phyloP scores from a whole-genome alignment of 2,329 filamentous ascomycete species.

The Ophiostoma novo-ulmi region DNA sequence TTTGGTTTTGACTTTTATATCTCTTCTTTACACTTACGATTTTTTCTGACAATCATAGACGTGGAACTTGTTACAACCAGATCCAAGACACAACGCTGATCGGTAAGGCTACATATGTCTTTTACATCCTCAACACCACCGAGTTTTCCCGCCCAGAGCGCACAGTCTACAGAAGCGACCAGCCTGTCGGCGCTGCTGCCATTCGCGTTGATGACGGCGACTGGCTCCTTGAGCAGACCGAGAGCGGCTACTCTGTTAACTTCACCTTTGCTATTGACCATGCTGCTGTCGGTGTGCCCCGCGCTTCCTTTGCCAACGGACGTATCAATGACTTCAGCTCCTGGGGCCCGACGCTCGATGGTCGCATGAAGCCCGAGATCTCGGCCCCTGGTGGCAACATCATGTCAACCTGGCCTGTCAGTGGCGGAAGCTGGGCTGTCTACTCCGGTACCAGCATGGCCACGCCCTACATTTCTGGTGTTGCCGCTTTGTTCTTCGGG shows the following conservation, averaged over 20 bases:
- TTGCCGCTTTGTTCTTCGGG: conserved; percentile 17
- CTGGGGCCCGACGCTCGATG: conserved; percentile 47
- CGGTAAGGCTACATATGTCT: background rate
- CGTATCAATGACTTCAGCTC: conserved; percentile 25
- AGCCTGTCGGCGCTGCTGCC: background rate
- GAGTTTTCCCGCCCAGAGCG: background rate
- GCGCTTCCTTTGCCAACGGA: background rate
- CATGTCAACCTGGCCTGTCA: conserved; percentile 44
- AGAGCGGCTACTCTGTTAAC: background rate
- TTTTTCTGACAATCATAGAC: background rate
- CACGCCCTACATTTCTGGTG: conserved; percentile 19
- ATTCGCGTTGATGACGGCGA: background rate
- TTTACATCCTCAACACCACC: background rate
- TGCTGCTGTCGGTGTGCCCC: background rate
- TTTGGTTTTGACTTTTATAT: background rate
- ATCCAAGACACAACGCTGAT: background rate
- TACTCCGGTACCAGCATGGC: conserved; percentile 53
- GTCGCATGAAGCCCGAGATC: conserved; percentile 45
- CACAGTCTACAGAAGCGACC: background rate
- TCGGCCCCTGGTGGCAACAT: conserved; percentile 46
- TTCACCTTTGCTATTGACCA: conserved; percentile 5
- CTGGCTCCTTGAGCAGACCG: background rate
- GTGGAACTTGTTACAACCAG: background rate
- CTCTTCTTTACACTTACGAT: background rate
- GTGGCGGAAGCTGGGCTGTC: conserved; percentile 39